phyloP scores from a whole-genome alignment of 169 alveolate genomes.

The Cryptosporidium xiaoi region DNA sequence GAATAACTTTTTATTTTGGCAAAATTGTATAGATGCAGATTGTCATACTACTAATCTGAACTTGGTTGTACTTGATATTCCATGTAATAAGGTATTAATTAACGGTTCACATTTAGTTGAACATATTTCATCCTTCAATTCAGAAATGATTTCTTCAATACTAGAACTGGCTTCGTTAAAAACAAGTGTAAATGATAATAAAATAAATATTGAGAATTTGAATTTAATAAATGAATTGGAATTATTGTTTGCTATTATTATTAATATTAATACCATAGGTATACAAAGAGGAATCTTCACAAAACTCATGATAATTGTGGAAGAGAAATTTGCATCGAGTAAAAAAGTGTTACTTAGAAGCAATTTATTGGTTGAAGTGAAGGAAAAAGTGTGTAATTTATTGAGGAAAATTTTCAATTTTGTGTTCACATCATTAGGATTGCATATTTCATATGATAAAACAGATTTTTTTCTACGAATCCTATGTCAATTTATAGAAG shows the following conservation, averaged over 20 bases:
- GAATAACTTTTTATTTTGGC: slow-evolving; percentile 14
- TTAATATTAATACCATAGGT: slow-evolving; percentile 5
- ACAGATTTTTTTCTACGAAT: slow-evolving; percentile 3
- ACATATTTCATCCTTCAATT: background rate
- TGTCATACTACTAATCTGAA: background rate
- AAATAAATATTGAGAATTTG: background rate
- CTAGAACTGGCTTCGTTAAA: background rate
- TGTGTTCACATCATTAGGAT: slow-evolving; percentile 25
- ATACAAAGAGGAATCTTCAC: background rate
- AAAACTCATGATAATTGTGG: background rate
- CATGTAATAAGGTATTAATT: too few relatives aligned
- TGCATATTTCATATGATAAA: slow-evolving; percentile 24
- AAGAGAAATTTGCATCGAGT: background rate
- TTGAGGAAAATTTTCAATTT: slow-evolving; percentile 12
- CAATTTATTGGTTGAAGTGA: background rate
- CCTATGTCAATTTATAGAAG: slow-evolving; percentile 2
- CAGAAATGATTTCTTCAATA: background rate
- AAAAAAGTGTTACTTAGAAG: slow-evolving; percentile 13
- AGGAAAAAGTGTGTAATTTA: background rate
- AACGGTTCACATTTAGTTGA: background rate
- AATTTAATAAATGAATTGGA: slow-evolving; percentile 22
- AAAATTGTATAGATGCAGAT: background rate
- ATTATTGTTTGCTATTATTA: slow-evolving; percentile 3
- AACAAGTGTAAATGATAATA: background rate
- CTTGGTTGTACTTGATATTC: background rate